Evolutionary conservation across 345 rosid genomes (phyloP).

Genomic region (Camelina neglecta): DNA sequence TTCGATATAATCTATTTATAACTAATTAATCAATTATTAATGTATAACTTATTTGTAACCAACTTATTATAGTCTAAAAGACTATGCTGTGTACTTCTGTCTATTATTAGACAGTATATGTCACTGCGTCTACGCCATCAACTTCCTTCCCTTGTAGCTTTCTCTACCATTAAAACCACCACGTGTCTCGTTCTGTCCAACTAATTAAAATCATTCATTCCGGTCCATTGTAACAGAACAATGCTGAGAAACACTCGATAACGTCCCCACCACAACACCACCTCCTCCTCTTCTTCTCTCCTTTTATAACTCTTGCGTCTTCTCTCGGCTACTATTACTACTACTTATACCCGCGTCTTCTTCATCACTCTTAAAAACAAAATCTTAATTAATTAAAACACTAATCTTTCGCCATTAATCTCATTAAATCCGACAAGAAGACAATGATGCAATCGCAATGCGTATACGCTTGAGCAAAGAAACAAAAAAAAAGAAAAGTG

Average conservation of each 20-base stretch:
- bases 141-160: neutral
- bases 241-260: conserved; percentile 26
- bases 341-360: conserved; percentile 37
- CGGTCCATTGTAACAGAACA: conserved; percentile 33
- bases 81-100: too few species aligned
- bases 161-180: conserved; percentile 30
- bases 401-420: neutral
- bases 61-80: too few species aligned
- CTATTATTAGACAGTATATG: too few species aligned
- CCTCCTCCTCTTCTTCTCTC: neutral
- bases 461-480: conserved; percentile 25
- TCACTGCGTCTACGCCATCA: too few species aligned
- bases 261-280: neutral
- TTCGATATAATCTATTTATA: too few species aligned
- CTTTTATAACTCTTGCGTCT: conserved; percentile 40
- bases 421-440: conserved; percentile 2
- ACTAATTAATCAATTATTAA: too few species aligned
- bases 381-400: neutral
- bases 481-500: neutral
- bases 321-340: conserved; percentile 22
- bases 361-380: conserved; percentile 19
- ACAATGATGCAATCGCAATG: conserved; percentile 4
- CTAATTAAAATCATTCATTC: conserved; percentile 14
- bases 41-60: too few species aligned
- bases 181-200: conserved; percentile 34